Base-by-base conservation (phyloP, 306 rosid species). In the Sindora glabra region DNA sequence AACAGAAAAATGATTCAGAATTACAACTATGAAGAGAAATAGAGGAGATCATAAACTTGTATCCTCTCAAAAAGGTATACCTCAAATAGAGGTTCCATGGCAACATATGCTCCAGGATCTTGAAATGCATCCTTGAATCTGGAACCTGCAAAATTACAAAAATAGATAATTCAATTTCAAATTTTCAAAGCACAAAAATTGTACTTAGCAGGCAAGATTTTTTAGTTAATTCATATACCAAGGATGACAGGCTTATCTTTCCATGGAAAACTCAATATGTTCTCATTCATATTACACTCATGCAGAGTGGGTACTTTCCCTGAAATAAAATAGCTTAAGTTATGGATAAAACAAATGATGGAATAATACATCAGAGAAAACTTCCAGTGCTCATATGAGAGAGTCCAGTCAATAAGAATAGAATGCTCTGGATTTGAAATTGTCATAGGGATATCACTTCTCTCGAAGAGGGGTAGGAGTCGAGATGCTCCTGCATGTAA, bases 101-200 rank as follows among this genome's bases (percentile, higher is more conserved):
- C 79, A 80, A 92, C 74, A 80, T 84, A 92, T 37, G 77, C 70
- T 70, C 80, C 78, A n/a, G 99, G 90, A 59, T 92, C 97, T 63
- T 89, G 99, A 71, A 92, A 92, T 61, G 97, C 97, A 52, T 92
- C 99, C 79, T 86, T 92, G 70, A 89, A 67, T 77, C 97, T 86
- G 45, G 95, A 78, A 64, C 99, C 99, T 91, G 80, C 17, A 64
- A 61, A 46, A 44, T n/a, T n/a, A n/a, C n/a, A n/a, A n/a, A 46
- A 27, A 41, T 51, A 54, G 30, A 23, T 67, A 33, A 55, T 29
- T 61, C 40, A 71, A 48, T 33, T 59, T 36, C 42, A 62, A 60
- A 15, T 27, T 32, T 62, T 46, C 67, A 42, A 56, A 64, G 34
- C 26, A 75, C 69, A 48, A 56, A 32, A 68, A 22, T 73, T 36